Conservation (phyloP, 257 asterid species). For the Hygrophila difformis region DNA sequence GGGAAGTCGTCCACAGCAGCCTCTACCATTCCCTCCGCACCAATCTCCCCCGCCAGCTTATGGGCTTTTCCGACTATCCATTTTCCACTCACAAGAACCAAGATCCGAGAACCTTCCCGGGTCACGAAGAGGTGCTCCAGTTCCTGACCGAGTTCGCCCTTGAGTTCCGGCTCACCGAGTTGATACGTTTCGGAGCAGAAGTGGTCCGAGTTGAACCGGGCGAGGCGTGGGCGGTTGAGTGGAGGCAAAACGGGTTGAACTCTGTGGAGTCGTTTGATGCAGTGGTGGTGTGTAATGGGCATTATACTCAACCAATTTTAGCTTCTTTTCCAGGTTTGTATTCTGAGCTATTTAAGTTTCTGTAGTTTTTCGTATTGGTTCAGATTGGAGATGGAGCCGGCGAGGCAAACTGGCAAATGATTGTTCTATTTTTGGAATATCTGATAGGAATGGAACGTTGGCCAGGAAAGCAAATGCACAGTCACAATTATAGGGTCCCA, state of each 20-base stretch:
- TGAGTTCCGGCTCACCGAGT: conserved; percentile 29
- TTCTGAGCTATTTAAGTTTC: neutral
- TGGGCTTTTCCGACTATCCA: conserved; percentile 50
- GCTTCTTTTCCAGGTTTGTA: conserved; percentile 44
- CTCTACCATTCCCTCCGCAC: conserved; percentile 37
- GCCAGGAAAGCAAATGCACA: conserved; percentile 45
- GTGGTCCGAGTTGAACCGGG: conserved; percentile 40
- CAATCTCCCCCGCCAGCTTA: conserved; percentile 40
- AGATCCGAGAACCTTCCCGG: conserved; percentile 27
- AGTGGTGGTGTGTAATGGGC: conserved; percentile 48
- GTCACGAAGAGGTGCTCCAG: conserved; percentile 44
- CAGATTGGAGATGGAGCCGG: too few relatives aligned
- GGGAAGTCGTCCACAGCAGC: conserved; percentile 44
- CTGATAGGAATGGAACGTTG: conserved; percentile 31
- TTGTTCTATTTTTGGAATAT: neutral
- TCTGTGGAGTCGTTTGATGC: conserved; percentile 39
- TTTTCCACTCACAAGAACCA: conserved; percentile 15
- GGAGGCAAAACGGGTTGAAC: conserved; percentile 4
- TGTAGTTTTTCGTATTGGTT: neutral
- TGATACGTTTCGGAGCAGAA: conserved; percentile 31
- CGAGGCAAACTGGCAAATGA: neutral
- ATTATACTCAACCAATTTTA: conserved; percentile 29
- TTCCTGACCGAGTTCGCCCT: conserved; percentile 38
- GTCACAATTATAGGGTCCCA: conserved; percentile 47
- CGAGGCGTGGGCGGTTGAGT: conserved; percentile 39